Conservation (phyloP, 768 basidiomycete species). For the Psilocybe tampanensis region DNA sequence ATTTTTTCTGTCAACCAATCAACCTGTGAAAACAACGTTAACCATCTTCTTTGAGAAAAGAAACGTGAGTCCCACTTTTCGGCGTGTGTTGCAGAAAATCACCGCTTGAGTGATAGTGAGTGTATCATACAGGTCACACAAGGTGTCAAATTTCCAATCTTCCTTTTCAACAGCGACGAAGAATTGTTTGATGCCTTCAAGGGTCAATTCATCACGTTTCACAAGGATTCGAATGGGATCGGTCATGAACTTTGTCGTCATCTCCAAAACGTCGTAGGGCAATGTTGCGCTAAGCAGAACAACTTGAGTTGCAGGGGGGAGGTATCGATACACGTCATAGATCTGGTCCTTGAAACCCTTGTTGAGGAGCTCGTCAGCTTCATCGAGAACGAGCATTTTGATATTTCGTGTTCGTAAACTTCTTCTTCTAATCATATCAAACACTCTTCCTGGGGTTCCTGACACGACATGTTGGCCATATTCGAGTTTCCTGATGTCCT, state of each 20-base stretch:
- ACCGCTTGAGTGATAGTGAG: constrained; percentile 99
- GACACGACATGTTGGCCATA: constrained; percentile 98
- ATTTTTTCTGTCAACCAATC: constrained; percentile 99
- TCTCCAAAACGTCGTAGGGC: constrained; percentile 96
- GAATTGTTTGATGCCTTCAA: constrained; percentile 96
- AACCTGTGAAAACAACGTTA: constrained; percentile 50
- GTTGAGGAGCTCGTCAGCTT: constrained; percentile 95
- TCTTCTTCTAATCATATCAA: constrained; percentile 97
- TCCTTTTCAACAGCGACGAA: constrained; percentile 99
- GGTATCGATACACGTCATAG: constrained; percentile 97
- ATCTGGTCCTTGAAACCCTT: constrained; percentile 99
- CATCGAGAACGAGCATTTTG: constrained; percentile 95
- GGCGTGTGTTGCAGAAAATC: constrained; percentile 97
- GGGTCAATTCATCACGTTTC: constrained; percentile 98
- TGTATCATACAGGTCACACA: constrained; percentile 97
- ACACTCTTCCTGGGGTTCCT: constrained; percentile 96
- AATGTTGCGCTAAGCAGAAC: constrained; percentile 95
- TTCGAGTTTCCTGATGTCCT: constrained; percentile 96
- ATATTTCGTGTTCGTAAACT: constrained; percentile 94
- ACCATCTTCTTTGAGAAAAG: constrained; percentile 1
- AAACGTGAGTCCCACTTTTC: constrained; percentile 68
- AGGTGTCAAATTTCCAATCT: constrained; percentile 99
- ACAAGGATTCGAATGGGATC: constrained; percentile 98
- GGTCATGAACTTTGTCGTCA: constrained; percentile 99
- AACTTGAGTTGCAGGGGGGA: constrained; percentile 96